Percentiles rank a stretch among this genome's conserved stretches.
These are phyloP conservation scores for Fomitopsis pinicola DNA, from an alignment of 1,284 basidiomycete genomes.

Conservation along the genomic window DNA sequence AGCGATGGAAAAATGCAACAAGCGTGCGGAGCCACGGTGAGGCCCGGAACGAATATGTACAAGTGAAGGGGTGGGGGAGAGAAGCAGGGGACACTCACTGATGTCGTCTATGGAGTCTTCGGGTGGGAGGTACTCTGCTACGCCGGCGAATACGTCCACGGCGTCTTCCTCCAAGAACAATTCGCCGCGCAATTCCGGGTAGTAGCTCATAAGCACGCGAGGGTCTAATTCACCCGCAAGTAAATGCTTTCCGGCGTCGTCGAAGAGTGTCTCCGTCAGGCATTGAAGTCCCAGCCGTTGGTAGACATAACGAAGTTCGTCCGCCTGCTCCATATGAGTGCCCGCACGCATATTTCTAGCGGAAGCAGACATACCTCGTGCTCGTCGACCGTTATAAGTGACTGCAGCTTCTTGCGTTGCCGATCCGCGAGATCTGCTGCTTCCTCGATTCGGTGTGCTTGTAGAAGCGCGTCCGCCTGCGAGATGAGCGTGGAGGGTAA, in stretches of 20 bases:
- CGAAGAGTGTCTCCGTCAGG: conserved; percentile 68
- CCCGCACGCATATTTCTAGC: not conserved
- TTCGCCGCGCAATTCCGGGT: conserved; percentile 61
- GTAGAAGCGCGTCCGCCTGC: conserved; percentile 68
- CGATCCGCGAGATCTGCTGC: conserved; percentile 59
- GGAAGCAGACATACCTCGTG: conserved; percentile 40
- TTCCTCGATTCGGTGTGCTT: conserved; percentile 61
- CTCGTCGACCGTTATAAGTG: conserved; percentile 41
- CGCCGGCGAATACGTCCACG: conserved; percentile 61
- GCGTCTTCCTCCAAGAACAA: conserved; percentile 46
- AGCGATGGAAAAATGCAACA: conserved; percentile 16
- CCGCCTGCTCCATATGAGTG: conserved; percentile 34
- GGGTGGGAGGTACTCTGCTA: conserved; percentile 59
- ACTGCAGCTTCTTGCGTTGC: conserved; percentile 52
- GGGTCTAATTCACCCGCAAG: conserved; percentile 73
- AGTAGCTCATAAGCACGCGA: conserved; percentile 71
- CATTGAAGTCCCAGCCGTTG: conserved; percentile 74
- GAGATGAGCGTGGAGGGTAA: conserved; percentile 70
- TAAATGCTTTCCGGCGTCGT: conserved; percentile 72
- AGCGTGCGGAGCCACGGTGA: not conserved
- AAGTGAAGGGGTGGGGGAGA: conserved; percentile 14
- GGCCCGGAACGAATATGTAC: not conserved
- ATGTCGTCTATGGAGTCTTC: conserved; percentile 68
- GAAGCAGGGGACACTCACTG: conserved; percentile 51
- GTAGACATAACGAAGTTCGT: conserved; percentile 71